Evolutionary conservation across 148 eudicot species (phyloP), one percentile per base, ranked within the genome.

Genomic region (Chenopodium album): DNA sequence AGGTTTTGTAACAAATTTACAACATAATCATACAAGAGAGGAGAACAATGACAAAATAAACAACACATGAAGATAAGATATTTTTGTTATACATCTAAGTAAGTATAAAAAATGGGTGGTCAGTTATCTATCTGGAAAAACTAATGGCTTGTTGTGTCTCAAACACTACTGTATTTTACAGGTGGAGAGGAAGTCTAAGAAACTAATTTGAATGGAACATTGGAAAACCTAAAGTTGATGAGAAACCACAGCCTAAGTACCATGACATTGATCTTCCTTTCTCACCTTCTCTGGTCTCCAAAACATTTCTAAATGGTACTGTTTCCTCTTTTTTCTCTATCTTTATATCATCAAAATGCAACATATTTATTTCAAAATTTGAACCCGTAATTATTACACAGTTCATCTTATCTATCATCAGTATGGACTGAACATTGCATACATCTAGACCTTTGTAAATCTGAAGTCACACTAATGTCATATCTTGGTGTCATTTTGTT

Each of bases 301-400:
- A 94, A 78, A 96, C 99, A 34, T 96, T 96, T 86, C 82, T 94
- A 41, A 82, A 73, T 48, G 99, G 98, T 93, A 91, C 65, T 65
- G 22, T 75, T 76, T 76, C 6, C 41, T 37, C 6, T 37, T 37
- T 26, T 77, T 50, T 65, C 28, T 14, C 46, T 2, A 50, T 9
- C 56, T 17, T 56, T 56, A 0, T 31, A 0, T 2, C 50, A 56
- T 79, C 37, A 54, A 37, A 32, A 34, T 54, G 65, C 62, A 79
- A 22, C 17, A 29, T 31, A 23, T 72, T 72, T 47, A 37, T 32
- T 32, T 32, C 37, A 32, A 32, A 48, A 48, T 48, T 48, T 48
- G 52, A 9, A 11, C 13, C 52, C 12, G 2, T 47, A 47, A 9
- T 12, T 47, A 47, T 47, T 47, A 47, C 52, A 47, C 9, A 47